A percentile compares a stretch with the other conserved stretches of the same genome.
Evolutionary conservation across 495 filamentous ascomycete species (phyloP).

Genomic region (Penicillium pulvis): DNA sequence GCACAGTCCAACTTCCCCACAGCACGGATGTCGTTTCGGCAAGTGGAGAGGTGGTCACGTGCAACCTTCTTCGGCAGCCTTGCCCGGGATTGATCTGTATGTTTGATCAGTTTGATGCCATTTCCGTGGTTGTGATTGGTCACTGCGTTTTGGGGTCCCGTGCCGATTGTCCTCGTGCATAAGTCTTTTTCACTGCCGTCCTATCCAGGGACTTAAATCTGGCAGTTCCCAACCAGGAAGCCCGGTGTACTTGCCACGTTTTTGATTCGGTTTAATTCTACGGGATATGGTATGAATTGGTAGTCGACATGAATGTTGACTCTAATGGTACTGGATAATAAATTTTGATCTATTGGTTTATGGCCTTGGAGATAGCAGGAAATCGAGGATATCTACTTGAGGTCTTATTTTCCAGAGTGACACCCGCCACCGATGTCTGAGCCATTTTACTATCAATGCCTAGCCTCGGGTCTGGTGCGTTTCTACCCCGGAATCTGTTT

Average conservation of each 20-base stretch:
- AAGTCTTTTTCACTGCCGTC: slow-evolving; percentile 5
- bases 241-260: slow-evolving; percentile 17
- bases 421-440: not conserved
- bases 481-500: not conserved
- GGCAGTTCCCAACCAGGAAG: slow-evolving; percentile 19
- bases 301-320: no score
- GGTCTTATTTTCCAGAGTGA: not conserved
- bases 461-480: not conserved
- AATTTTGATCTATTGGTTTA: no score
- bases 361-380: not conserved
- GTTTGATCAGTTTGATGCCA: not conserved
- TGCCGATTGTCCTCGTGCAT: not conserved
- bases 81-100: slow-evolving; percentile 26
- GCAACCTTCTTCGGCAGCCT: slow-evolving; percentile 28
- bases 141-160: no score
- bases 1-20: not conserved
- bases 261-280: not conserved
- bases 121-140: not conserved
- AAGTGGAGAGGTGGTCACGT: slow-evolving; percentile 28
- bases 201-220: slow-evolving; percentile 24
- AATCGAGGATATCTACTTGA: not conserved
- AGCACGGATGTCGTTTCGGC: slow-evolving; percentile 6
- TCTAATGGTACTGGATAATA: no score
- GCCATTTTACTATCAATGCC: not conserved
- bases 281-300: not conserved